These are phyloP conservation scores for Corynespora cassiicola DNA, from an alignment of 2,329 filamentous ascomycete genomes.

Conservation along the genomic window DNA sequence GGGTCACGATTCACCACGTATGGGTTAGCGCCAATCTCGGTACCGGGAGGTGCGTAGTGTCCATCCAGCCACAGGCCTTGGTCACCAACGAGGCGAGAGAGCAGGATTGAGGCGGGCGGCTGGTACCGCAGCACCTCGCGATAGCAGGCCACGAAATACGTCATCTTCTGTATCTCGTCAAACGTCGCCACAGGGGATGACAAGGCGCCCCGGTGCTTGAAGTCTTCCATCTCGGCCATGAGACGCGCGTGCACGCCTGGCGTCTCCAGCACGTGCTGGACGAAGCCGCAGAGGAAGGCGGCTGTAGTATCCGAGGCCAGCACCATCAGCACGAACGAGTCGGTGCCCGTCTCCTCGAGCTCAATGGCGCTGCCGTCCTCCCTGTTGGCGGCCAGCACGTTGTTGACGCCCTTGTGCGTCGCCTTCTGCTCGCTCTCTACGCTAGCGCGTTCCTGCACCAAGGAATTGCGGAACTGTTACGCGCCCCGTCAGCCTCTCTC, in stretches of 20 bases:
- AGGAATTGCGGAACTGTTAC: no score
- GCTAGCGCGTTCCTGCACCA: no score
- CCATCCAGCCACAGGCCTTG: conserved; percentile 44
- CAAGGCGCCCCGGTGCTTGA: no score
- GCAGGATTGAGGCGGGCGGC: conserved; percentile 59
- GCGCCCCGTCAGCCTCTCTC: no score
- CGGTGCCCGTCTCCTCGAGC: background rate
- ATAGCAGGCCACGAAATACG: background rate
- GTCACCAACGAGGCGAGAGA: conserved; percentile 53
- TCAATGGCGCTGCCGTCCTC: background rate
- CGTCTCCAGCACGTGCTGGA: conserved; percentile 51
- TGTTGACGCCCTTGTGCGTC: no score
- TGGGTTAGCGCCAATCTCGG: conserved; percentile 36
- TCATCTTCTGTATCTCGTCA: no score
- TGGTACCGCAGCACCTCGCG: background rate
- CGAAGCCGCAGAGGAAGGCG: conserved; percentile 57
- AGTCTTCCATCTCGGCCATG: conserved; percentile 55
- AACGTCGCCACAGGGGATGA: no score
- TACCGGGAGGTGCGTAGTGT: conserved; percentile 31
- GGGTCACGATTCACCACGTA: conserved; percentile 38
- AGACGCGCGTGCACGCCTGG: conserved; percentile 53
- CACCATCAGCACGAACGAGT: conserved; percentile 54
- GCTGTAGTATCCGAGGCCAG: conserved; percentile 61
- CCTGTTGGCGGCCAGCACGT: background rate
- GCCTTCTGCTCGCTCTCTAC: no score